These are phyloP conservation scores for Yarrowia sp. DNA, from an alignment of 805 yeast species.

Conservation along the genomic window DNA sequence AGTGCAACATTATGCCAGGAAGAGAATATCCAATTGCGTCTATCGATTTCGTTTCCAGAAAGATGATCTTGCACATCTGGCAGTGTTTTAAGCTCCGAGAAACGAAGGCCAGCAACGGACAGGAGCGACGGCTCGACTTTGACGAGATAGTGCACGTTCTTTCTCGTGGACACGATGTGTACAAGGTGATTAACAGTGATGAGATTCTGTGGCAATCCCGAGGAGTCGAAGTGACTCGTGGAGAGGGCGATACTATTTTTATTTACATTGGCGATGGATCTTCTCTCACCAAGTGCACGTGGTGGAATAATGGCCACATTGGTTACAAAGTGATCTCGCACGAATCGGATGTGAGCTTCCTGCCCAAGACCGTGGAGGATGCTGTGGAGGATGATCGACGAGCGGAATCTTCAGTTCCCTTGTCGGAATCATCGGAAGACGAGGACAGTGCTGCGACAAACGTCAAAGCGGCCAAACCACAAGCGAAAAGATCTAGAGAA, in stretches of 20 bases:
- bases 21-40: not conserved
- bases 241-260: not conserved
- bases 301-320: not conserved
- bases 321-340: not conserved
- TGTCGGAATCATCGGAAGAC: no score
- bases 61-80: slow-evolving; percentile 1
- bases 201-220: not conserved
- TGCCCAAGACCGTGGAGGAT: not conserved
- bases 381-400: not conserved
- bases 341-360: not conserved
- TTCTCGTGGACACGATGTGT: not conserved
- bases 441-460: not conserved
- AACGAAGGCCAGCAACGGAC: not conserved
- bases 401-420: no score
- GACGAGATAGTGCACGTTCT: not conserved
- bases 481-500: no score
- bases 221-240: not conserved
- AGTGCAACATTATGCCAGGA: not conserved
- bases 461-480: no score
- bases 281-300: not conserved
- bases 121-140: not conserved
- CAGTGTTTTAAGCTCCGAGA: not conserved
- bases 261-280: not conserved
- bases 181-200: not conserved
- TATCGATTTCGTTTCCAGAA: not conserved